Evolutionary conservation across 1,284 basidiomycete genomes (phyloP).

Genomic region (Chiua sp.): DNA sequence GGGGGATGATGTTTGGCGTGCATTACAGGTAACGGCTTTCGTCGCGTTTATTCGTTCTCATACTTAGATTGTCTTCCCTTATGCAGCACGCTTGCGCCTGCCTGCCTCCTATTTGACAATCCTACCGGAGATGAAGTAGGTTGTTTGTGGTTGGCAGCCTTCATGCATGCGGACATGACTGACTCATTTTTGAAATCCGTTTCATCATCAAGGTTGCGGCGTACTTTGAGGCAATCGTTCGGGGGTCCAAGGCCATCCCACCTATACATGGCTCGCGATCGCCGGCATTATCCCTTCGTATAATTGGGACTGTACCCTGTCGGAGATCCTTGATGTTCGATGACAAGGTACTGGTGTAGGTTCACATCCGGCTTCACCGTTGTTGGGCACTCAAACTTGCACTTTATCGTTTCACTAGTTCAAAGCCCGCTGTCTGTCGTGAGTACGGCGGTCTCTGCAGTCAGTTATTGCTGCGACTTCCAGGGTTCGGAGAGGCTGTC

Average conservation of each 20-base stretch:
- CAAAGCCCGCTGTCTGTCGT: conserved; percentile 62
- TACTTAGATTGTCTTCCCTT: neutral
- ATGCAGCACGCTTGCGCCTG: conserved; percentile 61
- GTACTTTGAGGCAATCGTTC: conserved; percentile 71
- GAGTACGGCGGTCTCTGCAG: conserved; percentile 51
- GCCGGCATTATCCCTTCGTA: conserved; percentile 73
- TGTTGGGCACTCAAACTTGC: neutral
- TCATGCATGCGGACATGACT: neutral
- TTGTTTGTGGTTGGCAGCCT: conserved; percentile 2
- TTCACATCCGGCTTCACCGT: neutral
- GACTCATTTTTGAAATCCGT: too few relatives aligned
- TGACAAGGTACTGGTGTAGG: conserved; percentile 39
- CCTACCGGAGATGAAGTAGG: conserved; percentile 63
- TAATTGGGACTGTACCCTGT: conserved; percentile 60
- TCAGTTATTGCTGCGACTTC: conserved; percentile 72
- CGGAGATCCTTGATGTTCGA: conserved; percentile 61
- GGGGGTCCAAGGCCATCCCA: conserved; percentile 66
- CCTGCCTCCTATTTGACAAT: conserved; percentile 62
- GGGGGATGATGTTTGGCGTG: conserved; percentile 77
- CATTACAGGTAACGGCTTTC: conserved; percentile 58
- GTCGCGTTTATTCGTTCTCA: neutral
- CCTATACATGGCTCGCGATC: conserved; percentile 69
- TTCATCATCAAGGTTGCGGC: conserved; percentile 58
- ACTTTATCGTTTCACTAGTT: conserved; percentile 38
- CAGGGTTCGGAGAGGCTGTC: conserved; percentile 67